phyloP scores from a whole-genome alignment of 2,329 filamentous ascomycete genomes.

The Diaporthe capsici region DNA sequence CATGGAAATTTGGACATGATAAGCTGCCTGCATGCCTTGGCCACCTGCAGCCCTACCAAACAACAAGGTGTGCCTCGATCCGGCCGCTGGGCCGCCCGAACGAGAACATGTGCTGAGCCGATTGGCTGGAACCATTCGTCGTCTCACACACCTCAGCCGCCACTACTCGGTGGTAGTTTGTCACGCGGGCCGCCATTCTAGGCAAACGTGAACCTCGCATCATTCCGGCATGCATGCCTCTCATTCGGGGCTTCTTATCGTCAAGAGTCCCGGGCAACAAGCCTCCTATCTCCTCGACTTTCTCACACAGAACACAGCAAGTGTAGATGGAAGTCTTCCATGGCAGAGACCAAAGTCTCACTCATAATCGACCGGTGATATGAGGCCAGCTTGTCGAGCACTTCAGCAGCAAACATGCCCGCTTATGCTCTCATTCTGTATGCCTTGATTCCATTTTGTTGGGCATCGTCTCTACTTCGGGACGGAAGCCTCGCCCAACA shows the following conservation, averaged over 20 bases:
- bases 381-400: neutral
- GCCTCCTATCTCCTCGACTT: neutral
- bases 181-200: conserved; percentile 27
- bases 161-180: neutral
- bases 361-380: conserved; percentile 12
- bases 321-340: neutral
- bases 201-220: neutral
- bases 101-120: conserved; percentile 36
- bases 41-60: neutral
- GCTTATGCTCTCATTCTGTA: neutral
- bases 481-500: neutral
- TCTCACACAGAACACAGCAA: neutral
- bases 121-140: conserved; percentile 30
- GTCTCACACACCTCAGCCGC: conserved; percentile 3
- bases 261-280: neutral
- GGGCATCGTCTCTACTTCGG: neutral
- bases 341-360: neutral
- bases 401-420: neutral
- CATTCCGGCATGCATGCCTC: neutral
- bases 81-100: conserved; percentile 24
- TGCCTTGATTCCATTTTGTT: neutral
- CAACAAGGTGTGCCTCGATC: conserved; percentile 1
- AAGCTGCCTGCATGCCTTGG: neutral
- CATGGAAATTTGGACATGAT: neutral
- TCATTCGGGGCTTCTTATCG: neutral